These are phyloP conservation scores for Penicillium sp. DNA, from an alignment of 2,329 filamentous ascomycete species.

Conservation along the genomic window DNA sequence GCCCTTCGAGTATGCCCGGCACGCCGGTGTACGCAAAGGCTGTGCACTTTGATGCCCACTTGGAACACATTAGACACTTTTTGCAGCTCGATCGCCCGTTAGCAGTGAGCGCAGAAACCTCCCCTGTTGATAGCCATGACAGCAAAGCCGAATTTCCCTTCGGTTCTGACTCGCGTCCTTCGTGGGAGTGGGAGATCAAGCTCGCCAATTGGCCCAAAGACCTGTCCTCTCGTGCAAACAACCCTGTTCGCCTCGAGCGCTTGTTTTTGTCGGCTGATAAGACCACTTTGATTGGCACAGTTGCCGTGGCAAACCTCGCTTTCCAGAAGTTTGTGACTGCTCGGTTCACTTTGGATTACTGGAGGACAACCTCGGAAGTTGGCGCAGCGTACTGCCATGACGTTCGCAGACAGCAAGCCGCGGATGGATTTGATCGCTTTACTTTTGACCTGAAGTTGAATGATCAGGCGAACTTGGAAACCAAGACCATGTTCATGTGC, in stretches of 20 bases:
- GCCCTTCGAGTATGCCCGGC: slow-evolving; percentile 95
- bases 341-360: slow-evolving; percentile 94
- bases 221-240: slow-evolving; percentile 58
- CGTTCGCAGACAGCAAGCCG: slow-evolving; percentile 64
- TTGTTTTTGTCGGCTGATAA: slow-evolving; percentile 87
- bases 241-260: slow-evolving; percentile 76
- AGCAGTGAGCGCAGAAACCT: slow-evolving; percentile 93
- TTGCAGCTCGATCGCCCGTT: slow-evolving; percentile 89
- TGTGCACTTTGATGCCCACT: slow-evolving; percentile 96
- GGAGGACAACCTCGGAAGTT: slow-evolving; percentile 97
- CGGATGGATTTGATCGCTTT: slow-evolving; percentile 80
- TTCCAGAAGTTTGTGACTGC: slow-evolving; percentile 90
- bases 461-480: slow-evolving; percentile 86
- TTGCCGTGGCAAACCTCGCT: slow-evolving; percentile 83
- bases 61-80: slow-evolving; percentile 96
- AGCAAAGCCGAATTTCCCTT: slow-evolving; percentile 91
- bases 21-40: slow-evolving; percentile 95
- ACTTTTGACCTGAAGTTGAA: slow-evolving; percentile 91
- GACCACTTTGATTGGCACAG: slow-evolving; percentile 78
- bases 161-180: slow-evolving; percentile 51
- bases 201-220: slow-evolving; percentile 80
- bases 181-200: slow-evolving; percentile 84
- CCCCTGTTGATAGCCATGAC: slow-evolving; percentile 84
- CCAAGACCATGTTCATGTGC: slow-evolving; percentile 90
- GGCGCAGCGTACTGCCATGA: slow-evolving; percentile 83